Evolutionary conservation across 1,284 basidiomycete species (phyloP).

Genomic region (Cronartium ribicola): DNA sequence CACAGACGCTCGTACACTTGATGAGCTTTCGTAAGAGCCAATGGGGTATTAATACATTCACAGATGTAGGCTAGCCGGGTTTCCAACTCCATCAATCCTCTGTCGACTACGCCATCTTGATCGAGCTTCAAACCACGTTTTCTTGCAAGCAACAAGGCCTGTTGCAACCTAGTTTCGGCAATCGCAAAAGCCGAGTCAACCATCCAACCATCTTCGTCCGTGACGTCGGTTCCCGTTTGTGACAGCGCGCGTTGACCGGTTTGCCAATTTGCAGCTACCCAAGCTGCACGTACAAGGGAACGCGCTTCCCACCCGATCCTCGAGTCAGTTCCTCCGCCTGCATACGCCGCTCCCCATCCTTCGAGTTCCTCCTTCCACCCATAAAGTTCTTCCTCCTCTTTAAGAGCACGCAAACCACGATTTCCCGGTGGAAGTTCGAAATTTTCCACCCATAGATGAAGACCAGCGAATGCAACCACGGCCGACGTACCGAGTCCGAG

Average conservation of each 20-base stretch:
- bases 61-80: conserved; percentile 46
- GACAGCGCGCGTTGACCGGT: conserved; percentile 28
- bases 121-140: conserved; percentile 43
- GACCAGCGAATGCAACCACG: conserved; percentile 40
- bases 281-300: conserved; percentile 46
- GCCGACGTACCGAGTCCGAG: conserved; percentile 44
- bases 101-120: conserved; percentile 34
- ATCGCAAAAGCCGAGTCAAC: conserved; percentile 46
- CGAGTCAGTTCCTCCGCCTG: conserved; percentile 47
- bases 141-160: conserved; percentile 44
- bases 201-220: conserved; percentile 30
- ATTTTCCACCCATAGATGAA: conserved; percentile 48
- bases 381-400: conserved; percentile 32
- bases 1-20: conserved; percentile 32
- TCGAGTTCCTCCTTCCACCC: conserved; percentile 45
- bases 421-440: conserved; percentile 37
- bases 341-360: conserved; percentile 46
- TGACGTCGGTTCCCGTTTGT: conserved; percentile 9
- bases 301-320: conserved; percentile 45
- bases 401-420: not conserved
- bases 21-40: conserved; percentile 10
- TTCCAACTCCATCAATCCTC: conserved; percentile 47
- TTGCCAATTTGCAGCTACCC: conserved; percentile 46
- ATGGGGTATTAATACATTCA: conserved; percentile 45
- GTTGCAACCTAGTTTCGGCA: conserved; percentile 47